Conservation (phyloP, 1,284 basidiomycete species). For the Ceratobasidium sp. region DNA sequence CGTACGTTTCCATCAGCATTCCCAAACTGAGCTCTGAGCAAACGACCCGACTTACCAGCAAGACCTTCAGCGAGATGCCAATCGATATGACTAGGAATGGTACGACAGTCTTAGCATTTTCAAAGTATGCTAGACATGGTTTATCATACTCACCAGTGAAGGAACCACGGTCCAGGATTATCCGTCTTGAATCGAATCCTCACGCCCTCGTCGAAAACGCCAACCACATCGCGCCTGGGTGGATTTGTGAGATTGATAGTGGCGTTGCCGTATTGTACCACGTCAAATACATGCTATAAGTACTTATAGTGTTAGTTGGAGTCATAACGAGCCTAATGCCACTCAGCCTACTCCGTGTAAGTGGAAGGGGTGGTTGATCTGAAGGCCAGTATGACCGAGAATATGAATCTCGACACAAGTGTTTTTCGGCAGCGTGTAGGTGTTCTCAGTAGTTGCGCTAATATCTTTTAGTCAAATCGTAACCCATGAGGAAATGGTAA, state of each 20-base stretch:
- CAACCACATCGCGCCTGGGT: constrained; percentile 49
- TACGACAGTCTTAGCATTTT: not conserved
- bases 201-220: constrained; percentile 47
- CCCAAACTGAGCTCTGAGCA: too few relatives aligned
- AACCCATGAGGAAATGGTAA: too few relatives aligned
- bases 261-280: constrained; percentile 49
- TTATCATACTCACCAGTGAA: not conserved
- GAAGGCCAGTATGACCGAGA: not conserved
- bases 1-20: too few relatives aligned
- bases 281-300: constrained; percentile 50
- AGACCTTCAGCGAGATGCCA: not conserved
- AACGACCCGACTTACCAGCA: not conserved
- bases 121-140: too few relatives aligned
- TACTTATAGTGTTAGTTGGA: not conserved
- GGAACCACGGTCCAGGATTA: too few relatives aligned
- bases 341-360: not conserved
- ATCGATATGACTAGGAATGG: constrained; percentile 52
- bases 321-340: too few relatives aligned
- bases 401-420: not conserved
- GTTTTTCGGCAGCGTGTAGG: not conserved
- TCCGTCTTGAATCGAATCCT: constrained; percentile 48
- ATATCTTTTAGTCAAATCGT: not conserved
- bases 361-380: not conserved
- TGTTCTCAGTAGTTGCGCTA: not conserved
- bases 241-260: constrained; percentile 55